Conservation (phyloP, 495 filamentous ascomycete genomes). For the Penicillium bovifimosum region DNA sequence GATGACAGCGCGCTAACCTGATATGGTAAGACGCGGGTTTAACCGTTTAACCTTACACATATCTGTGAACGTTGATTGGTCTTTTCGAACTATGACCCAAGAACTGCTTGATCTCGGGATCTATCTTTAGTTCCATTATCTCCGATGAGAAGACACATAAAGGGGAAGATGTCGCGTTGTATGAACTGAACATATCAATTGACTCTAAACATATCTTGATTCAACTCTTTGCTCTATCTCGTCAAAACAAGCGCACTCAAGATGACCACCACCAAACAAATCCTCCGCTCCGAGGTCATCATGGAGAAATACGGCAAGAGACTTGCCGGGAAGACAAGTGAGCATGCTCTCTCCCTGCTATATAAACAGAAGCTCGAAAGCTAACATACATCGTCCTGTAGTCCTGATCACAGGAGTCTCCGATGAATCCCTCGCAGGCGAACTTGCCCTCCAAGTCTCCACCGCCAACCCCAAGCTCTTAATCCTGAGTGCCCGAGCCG, state of each 20-base stretch:
- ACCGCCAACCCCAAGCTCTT: slow-evolving; percentile 13
- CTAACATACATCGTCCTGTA: not conserved
- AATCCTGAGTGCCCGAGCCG: slow-evolving; percentile 15
- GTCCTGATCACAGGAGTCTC: slow-evolving; percentile 22
- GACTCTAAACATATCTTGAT: no score
- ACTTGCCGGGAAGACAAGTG: slow-evolving; percentile 19
- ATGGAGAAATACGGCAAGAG: slow-evolving; percentile 19
- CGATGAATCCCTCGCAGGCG: slow-evolving; percentile 17
- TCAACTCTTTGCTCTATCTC: not conserved
- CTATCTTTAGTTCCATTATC: not conserved
- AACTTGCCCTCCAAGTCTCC: slow-evolving; percentile 16
- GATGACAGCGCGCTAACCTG: slow-evolving; percentile 10
- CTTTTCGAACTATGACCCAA: not conserved
- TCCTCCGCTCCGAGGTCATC: slow-evolving; percentile 18
- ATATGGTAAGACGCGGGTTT: not conserved
- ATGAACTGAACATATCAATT: not conserved
- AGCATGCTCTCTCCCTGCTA: not conserved
- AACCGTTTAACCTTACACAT: no score
- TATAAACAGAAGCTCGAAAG: no score
- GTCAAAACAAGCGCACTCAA: not conserved
- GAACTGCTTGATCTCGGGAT: no score
- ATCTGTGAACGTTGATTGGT: not conserved
- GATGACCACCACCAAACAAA: slow-evolving; percentile 13
- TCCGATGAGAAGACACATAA: not conserved
- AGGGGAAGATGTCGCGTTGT: not conserved